These are phyloP conservation scores for Aspergillus sp. DNA, from an alignment of 2,329 filamentous ascomycete species.

Conservation along the genomic window DNA sequence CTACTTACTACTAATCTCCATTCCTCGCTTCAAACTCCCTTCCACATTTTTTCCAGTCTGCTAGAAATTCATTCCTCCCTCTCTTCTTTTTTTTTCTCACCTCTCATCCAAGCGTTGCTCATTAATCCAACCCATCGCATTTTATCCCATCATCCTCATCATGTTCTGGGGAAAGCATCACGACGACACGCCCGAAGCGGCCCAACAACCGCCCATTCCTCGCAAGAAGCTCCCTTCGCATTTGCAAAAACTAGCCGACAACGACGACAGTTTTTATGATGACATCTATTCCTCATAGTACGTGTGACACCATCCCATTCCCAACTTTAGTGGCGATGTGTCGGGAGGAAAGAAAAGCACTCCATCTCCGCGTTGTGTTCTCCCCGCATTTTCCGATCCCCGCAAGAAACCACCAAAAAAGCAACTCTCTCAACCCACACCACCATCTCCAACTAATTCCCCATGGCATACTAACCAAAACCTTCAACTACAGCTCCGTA, in stretches of 20 bases:
- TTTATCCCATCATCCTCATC: constrained; percentile 16
- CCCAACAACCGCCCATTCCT: constrained; percentile 47
- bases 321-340: too few species aligned
- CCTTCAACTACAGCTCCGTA: constrained; percentile 55
- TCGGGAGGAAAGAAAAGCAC: too few species aligned
- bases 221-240: constrained; percentile 55
- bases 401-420: neutral
- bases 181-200: constrained; percentile 23
- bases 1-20: neutral
- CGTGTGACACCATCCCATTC: constrained; percentile 35
- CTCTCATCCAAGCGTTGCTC: neutral
- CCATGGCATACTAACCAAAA: too few species aligned
- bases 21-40: neutral
- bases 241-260: constrained; percentile 58
- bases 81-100: constrained; percentile 4
- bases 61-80: too few species aligned
- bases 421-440: neutral
- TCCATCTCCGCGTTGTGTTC: neutral
- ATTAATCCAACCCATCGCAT: neutral
- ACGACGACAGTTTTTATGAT: constrained; percentile 73
- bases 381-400: neutral
- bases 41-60: too few species aligned
- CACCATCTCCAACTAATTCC: constrained; percentile 18
- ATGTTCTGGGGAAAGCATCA: constrained; percentile 37
- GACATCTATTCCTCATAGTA: constrained; percentile 78